Base-by-base conservation (phyloP, 192 early-diverging fungal species). In the Martensiomyces pterosporus region DNA sequence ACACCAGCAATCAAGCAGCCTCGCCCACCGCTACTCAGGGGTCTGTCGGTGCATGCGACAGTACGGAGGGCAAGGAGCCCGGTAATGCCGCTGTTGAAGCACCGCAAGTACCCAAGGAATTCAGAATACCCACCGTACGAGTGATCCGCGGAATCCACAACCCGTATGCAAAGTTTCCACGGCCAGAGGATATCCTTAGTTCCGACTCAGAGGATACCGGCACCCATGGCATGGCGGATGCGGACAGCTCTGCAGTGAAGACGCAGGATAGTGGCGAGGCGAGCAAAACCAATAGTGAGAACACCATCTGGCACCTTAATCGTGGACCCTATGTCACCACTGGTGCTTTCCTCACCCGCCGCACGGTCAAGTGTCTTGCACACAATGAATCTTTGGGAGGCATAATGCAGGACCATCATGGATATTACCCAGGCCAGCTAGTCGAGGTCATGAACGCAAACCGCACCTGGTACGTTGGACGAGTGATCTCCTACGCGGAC, bases 401-500 rank as follows among this genome's bases (percentile, higher is more conserved):
- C 3, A 69, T 76, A 34, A 69, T 76, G 52, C 61, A 63, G 39
- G 61, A 61, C 33, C 62, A 69, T 44, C 73, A 76, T 18, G 73
- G 73, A 1, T 60, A 61, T 23, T 69, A 61, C 12, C 66, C 73
- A 1, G 73, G 73, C n/a, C 57, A 76, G 10, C 46, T 56, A 3
- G 61, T 69, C 8, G 66, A 76, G 39, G 67, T 76, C 3, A 39
- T 76, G 52, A 69, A 76, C 29, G 62, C 62, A 12, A 65, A 76
- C 33, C 65, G 62, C 16, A 36, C 33, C 9, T 76, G 73, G 73
- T 76, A 76, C 47, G 25, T 17, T 24, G 73, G 61, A 9, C 56
- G 73, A 0, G 52, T 76, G 22, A 56, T 76, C 37, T 52, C 73
- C 3, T 76, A 61, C 14, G 58, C 57, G 4, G 47, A 61, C 43